phyloP scores from a whole-genome alignment of 2,329 filamentous ascomycete species.

The Biscogniauxia mediterranea region DNA sequence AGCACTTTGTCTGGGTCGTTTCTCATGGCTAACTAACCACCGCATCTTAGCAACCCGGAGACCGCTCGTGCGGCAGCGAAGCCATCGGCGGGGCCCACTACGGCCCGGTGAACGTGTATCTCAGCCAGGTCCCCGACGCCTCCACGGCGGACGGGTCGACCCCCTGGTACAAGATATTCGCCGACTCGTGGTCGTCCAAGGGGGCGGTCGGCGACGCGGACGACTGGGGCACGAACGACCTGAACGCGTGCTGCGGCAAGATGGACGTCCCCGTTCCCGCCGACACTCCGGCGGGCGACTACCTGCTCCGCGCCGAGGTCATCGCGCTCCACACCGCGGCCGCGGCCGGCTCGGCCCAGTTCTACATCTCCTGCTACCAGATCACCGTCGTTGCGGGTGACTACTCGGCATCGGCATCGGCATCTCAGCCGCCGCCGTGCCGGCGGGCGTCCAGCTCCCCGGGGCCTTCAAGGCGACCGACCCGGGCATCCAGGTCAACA shows the following conservation, averaged over 20 bases:
- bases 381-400: slow-evolving; percentile 29
- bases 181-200: slow-evolving; percentile 43
- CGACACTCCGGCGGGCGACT: slow-evolving; percentile 41
- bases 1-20: neutral
- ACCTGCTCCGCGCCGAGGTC: slow-evolving; percentile 44
- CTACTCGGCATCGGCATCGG: too few relatives aligned
- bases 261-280: slow-evolving; percentile 43
- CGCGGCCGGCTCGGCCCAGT: slow-evolving; percentile 31
- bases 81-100: slow-evolving; percentile 55
- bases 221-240: slow-evolving; percentile 44
- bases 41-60: slow-evolving; percentile 39
- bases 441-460: slow-evolving; percentile 38
- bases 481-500: slow-evolving; percentile 48
- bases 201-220: slow-evolving; percentile 42
- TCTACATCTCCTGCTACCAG: slow-evolving; percentile 35
- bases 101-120: slow-evolving; percentile 52
- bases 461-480: slow-evolving; percentile 43
- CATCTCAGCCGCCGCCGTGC: slow-evolving; percentile 30
- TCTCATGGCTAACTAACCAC: neutral
- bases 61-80: slow-evolving; percentile 45
- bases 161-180: slow-evolving; percentile 54
- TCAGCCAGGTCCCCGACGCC: slow-evolving; percentile 49
- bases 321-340: slow-evolving; percentile 44
- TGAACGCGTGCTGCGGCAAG: slow-evolving; percentile 40
- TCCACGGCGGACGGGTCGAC: slow-evolving; percentile 41